Base-by-base conservation (phyloP, 2,329 filamentous ascomycete species). In the Alternaria metachromatica region DNA sequence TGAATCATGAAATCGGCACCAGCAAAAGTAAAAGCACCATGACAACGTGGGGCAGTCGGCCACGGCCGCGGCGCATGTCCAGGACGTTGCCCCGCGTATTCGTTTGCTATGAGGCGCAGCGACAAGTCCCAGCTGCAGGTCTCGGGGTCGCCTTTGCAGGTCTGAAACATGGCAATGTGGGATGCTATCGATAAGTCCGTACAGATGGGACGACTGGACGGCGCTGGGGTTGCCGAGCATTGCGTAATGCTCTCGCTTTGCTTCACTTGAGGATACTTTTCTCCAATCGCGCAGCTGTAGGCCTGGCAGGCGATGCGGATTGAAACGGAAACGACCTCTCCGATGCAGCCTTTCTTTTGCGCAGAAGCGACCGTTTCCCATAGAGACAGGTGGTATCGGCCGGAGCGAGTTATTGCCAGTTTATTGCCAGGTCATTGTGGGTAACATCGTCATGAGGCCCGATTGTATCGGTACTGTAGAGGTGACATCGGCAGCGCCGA, bases 101-200 rank as follows among this genome's bases (percentile, higher is more conserved):
- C 67, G 66, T 72, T 68, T 69, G 62, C 64, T 62, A 63, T 65
- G 76, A 77, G 77, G 76, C 76, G 74, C 76, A 76, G 75, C 65
- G 57, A 53, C 44, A 61, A 65, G 61, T 64, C 49, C 67, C 62
- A 55, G 55, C 55, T 54, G 64, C 66, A 72, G 70, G 67, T 60
- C 33, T 71, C 66, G 72, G 72, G 55, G 64, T 66, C 68, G 60
- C 62, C 67, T 65, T 56, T 74, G 76, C 72, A 75, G 62, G 65
- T 71, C 70, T 74, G 74, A 78, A 79, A 79, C 76, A 74, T 58
- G 59, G 68, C 58, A 65, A 65, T 66, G 69, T 68, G 72, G 71
- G 62, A 60, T 64, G 69, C 71, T 76, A 78, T 78, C 72, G 73
- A 77, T 77, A 77, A 63, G 65, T 70, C 69, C 65, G 58, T 60